Conservation (phyloP, 441 rosid genomes). For the Adansonia grandidieri region DNA sequence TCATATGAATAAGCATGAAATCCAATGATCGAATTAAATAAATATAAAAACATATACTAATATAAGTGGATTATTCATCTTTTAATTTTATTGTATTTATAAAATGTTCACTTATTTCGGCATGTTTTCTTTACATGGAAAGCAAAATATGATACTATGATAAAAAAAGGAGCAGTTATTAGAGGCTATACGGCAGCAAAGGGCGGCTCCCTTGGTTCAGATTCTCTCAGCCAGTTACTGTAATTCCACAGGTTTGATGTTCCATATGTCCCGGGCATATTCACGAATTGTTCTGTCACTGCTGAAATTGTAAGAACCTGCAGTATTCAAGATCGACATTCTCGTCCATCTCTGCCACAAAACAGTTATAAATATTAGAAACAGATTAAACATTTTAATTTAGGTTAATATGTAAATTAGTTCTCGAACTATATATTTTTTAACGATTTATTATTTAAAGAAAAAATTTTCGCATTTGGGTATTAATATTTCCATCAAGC, state of each 20-base stretch:
- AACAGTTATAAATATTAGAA: slow-evolving; percentile 16
- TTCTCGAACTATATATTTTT: too few relatives aligned
- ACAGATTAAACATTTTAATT: background rate
- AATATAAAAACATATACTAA: too few relatives aligned
- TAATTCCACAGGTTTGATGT: slow-evolving; percentile 60
- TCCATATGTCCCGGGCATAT: slow-evolving; percentile 88
- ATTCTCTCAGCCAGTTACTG: slow-evolving; percentile 31
- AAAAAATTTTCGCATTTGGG: too few relatives aligned
- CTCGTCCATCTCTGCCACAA: slow-evolving; percentile 76
- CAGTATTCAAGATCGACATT: slow-evolving; percentile 92
- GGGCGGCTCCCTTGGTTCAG: background rate
- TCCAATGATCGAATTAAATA: too few relatives aligned
- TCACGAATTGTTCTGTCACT: slow-evolving; percentile 93
- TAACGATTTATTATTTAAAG: too few relatives aligned
- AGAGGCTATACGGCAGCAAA: background rate
- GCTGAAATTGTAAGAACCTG: slow-evolving; percentile 89
- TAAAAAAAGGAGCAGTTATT: background rate
- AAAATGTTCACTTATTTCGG: slow-evolving; percentile 2
- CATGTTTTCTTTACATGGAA: background rate
- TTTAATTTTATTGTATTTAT: background rate
- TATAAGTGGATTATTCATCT: background rate
- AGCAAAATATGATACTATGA: background rate
- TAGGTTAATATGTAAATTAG: too few relatives aligned
- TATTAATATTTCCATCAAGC: too few relatives aligned
- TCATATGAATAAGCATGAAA: too few relatives aligned